Evolutionary conservation across 2,329 filamentous ascomycete species (phyloP).

Genomic region (Hymenoscyphus repandus): DNA sequence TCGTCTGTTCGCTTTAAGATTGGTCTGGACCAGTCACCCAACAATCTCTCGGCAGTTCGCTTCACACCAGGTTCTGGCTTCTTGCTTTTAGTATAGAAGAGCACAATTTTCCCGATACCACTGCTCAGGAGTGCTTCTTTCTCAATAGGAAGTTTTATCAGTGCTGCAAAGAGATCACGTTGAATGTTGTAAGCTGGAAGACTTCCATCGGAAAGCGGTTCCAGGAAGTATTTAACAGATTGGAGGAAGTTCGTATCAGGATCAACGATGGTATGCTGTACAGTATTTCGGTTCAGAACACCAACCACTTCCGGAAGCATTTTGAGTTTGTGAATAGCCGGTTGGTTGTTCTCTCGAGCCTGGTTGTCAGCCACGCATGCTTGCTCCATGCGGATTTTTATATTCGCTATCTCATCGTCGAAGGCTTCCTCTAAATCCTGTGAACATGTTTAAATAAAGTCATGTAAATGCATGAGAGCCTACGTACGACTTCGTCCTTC

Average conservation of each 20-base stretch:
- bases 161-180: conserved; percentile 80
- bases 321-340: conserved; percentile 88
- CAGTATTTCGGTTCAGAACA: conserved; percentile 82
- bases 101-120: conserved; percentile 90
- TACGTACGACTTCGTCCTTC: conserved; percentile 79
- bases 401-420: conserved; percentile 81
- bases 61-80: conserved; percentile 85
- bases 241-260: conserved; percentile 94
- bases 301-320: conserved; percentile 86
- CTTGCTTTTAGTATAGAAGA: conserved; percentile 96
- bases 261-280: conserved; percentile 79
- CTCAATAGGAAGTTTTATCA: conserved; percentile 77
- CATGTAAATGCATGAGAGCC: too few species aligned
- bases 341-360: conserved; percentile 71
- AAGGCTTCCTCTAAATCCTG: conserved; percentile 87
- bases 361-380: conserved; percentile 83
- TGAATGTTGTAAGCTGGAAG: conserved; percentile 97
- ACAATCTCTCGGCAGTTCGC: conserved; percentile 84
- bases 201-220: conserved; percentile 89
- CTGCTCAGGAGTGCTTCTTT: conserved; percentile 87
- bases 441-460: conserved; percentile 14
- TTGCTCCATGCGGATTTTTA: conserved; percentile 85
- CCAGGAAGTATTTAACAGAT: conserved; percentile 94
- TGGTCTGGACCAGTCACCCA: conserved; percentile 92
- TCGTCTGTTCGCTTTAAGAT: conserved; percentile 92